Evolutionary conservation across 2,329 filamentous ascomycete species (phyloP), one percentile per base, ranked within the genome.

Genomic region (Colletotrichum caudatum): DNA sequence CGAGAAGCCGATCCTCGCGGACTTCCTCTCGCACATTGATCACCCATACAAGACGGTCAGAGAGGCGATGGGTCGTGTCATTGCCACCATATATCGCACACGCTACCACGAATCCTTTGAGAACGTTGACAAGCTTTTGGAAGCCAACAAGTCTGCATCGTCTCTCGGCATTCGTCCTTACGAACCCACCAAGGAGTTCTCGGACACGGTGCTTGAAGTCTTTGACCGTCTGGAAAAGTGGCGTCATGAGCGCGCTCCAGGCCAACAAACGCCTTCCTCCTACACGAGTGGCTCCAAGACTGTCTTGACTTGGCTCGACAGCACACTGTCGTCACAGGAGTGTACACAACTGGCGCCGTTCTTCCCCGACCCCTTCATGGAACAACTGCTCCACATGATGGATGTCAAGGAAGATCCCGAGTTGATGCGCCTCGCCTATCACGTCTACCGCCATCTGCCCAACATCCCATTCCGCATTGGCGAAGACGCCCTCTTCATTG

Each of bases 371-470:
- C 87, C 92, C 0, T 95, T 98, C 78, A 96, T 97, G 80, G 93
- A 96, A 77, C 93, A 98, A 80, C 89, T 99, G 18, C 85, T 99
- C 64, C 95, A 99, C 84, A 99, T 99, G 96, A 99, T 99, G 95
- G 96, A 99, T 78, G 94, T 99, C 80, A 98, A 98, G 81, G 96
- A 99, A 81, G 96, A 99, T 77, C 94, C 94, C 0, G 97, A 99
- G 81, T 88, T 99, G 2, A 97, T 98, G 86, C 92, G 93, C 12
- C 88, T 98, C 11, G 95, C 96, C 0, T 99, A 98, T 79, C 94
- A 97, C 78, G 96, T 99, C 53, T 99, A 98, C 85, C 92, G 95
- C 8, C 95, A 99, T 78, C 85, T 99, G 20, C 94, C 96, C 18
- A 99, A 99, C 80, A 94, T 99, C 68, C 95, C 96, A 0, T 95